These are phyloP conservation scores for Anisodus tanguticus DNA, from an alignment of 257 asterid species.

Conservation along the genomic window DNA sequence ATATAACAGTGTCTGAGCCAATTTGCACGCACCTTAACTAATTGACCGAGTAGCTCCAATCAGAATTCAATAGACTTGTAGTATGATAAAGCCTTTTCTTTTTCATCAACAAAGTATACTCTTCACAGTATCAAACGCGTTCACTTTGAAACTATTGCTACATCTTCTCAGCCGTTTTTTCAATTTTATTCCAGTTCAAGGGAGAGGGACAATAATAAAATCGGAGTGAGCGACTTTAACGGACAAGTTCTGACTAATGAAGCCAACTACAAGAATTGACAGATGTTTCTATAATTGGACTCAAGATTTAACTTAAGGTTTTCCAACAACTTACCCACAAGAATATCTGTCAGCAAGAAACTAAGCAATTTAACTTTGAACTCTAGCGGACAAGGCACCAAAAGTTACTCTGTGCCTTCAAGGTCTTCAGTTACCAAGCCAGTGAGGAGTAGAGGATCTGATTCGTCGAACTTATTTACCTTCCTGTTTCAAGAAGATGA, in stretches of 20 bases:
- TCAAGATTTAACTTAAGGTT: neutral
- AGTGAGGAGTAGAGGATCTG: constrained; percentile 51
- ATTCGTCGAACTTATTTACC: constrained; percentile 49
- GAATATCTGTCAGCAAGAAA: neutral
- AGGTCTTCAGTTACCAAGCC: constrained; percentile 46
- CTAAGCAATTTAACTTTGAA: neutral
- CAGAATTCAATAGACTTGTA: neutral
- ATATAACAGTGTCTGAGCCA: neutral
- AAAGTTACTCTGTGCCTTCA: constrained; percentile 51
- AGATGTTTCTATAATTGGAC: neutral
- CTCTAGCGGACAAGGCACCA: constrained; percentile 8
- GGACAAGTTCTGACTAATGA: neutral
- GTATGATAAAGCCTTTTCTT: neutral
- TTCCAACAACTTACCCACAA: neutral
- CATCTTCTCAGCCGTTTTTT: neutral
- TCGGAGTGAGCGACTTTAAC: neutral
- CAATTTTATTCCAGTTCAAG: neutral
- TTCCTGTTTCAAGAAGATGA: constrained; percentile 37
- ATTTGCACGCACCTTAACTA: neutral
- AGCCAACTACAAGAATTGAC: neutral
- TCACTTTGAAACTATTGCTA: constrained; percentile 9
- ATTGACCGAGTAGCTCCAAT: neutral
- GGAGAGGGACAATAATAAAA: neutral
- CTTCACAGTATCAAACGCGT: neutral
- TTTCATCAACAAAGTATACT: neutral